These are phyloP conservation scores for Aleurites moluccanus DNA, from an alignment of 441 rosid species.

Conservation along the genomic window DNA sequence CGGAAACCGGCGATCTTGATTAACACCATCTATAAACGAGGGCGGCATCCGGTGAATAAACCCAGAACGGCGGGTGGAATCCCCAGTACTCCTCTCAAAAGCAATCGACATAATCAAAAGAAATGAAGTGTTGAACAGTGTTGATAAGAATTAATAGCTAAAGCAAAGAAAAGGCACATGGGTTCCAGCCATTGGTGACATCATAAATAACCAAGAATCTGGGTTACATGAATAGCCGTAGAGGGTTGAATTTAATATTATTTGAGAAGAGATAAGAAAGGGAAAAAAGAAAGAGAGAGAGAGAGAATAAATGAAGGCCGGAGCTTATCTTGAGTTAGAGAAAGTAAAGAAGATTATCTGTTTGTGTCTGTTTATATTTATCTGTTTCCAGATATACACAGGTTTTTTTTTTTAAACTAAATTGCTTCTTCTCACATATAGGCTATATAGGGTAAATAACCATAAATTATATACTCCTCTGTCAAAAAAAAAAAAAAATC, in stretches of 20 bases:
- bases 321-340: not conserved
- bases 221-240: too few relatives aligned
- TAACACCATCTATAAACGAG: slow-evolving; percentile 9
- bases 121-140: not conserved
- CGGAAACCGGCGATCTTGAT: slow-evolving; percentile 14
- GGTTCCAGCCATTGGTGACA: not conserved
- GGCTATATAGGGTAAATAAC: not conserved
- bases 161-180: slow-evolving; percentile 9
- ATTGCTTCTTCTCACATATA: not conserved
- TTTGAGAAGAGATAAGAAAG: not conserved
- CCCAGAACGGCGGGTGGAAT: slow-evolving; percentile 21
- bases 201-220: not conserved
- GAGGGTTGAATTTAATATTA: not conserved
- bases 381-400: not conserved
- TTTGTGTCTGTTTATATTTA: not conserved
- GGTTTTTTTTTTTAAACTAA: too few relatives aligned
- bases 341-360: not conserved
- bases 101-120: slow-evolving; percentile 26
- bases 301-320: not conserved
- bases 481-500: too few relatives aligned
- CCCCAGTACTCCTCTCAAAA: slow-evolving; percentile 14
- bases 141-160: slow-evolving; percentile 5
- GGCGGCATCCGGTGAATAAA: slow-evolving; percentile 21
- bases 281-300: too few relatives aligned
- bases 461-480: too few relatives aligned